Evolutionary conservation across 495 filamentous ascomycete genomes (phyloP), one percentile per base, ranked within the genome.

Genomic region (Aspergillus affinis): DNA sequence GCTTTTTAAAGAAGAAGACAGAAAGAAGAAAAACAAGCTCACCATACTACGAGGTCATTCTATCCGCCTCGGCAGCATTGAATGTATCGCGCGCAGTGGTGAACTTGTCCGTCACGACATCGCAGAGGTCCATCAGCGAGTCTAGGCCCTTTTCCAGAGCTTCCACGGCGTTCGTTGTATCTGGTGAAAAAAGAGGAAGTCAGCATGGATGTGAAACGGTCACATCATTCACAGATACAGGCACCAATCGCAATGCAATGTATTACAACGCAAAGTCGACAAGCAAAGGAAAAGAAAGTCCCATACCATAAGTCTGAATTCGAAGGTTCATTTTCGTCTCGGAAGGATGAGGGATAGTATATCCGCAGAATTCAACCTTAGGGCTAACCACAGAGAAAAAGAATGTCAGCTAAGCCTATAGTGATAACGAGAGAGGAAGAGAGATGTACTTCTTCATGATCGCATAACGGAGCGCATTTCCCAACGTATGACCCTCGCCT

Each of bases 261-360:
- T 8, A 32, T 3, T 32, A 12, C 30, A 32, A 44, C 48, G 49
- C 18, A 50, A 46, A 51, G 53, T 29, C 49, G 55, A 30, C 57
- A 61, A 54, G 44, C 56, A 29, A 46, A 44, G 23, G 44, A 45
- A 21, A 58, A 36, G 48, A 49, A 48, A 36, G 45, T 21, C 18
- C 76, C 85, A 66, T 75, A 97, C 94, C 90, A 64, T 90, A 96
- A 55, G 93, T 98, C 75, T 98, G 94, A 62, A 98, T 97, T 57
- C 94, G 85, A 29, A 98, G 75, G 70, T 97, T 95, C 94, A 98
- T 97, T 75, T 95, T 93, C 13, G 86, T 75, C 69, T 98, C 94
- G 18, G 93, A 96, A 36, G 95, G 94, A 78, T 98, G 94, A 9
- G 94, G 94, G 55, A 98, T 98, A 4, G 94, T 92, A 71, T 98